A percentile compares a stretch with the other conserved stretches of the same genome.
Evolutionary conservation across 2,329 filamentous ascomycete species (phyloP).

Genomic region (Ophiobolus disseminans): DNA sequence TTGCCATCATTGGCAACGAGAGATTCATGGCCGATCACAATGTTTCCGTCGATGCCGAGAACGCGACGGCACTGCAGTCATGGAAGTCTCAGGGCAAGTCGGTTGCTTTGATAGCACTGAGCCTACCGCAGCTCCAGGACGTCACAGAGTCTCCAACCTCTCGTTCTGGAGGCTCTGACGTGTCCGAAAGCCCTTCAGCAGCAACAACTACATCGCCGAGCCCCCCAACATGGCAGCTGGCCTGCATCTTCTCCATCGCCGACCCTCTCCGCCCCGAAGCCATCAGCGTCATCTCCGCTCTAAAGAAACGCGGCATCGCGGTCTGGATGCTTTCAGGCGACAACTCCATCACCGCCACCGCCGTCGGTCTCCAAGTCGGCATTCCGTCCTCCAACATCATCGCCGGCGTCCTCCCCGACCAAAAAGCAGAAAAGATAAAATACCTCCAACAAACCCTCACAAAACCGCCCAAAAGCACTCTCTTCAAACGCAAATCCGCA

Average conservation of each 20-base stretch:
- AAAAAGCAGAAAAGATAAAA: slow-evolving; percentile 77
- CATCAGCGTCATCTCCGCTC: slow-evolving; percentile 65
- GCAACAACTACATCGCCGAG: slow-evolving; percentile 2
- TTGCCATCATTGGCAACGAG: slow-evolving; percentile 75
- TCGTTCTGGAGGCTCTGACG: neutral
- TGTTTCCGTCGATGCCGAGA: slow-evolving; percentile 35
- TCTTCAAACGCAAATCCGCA: slow-evolving; percentile 17
- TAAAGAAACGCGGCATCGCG: slow-evolving; percentile 70
- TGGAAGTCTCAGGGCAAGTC: slow-evolving; percentile 55
- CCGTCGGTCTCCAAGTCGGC: slow-evolving; percentile 77
- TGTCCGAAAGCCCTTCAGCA: too few species aligned
- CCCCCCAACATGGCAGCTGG: slow-evolving; percentile 53
- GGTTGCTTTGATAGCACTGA: slow-evolving; percentile 49
- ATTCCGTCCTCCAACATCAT: slow-evolving; percentile 79
- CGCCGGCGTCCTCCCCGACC: slow-evolving; percentile 82
- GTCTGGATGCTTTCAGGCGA: slow-evolving; percentile 96
- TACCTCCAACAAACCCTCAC: slow-evolving; percentile 50
- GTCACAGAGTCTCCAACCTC: neutral
- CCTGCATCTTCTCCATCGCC: slow-evolving; percentile 75
- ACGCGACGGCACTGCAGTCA: slow-evolving; percentile 31
- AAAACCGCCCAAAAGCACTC: slow-evolving; percentile 23
- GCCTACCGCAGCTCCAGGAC: slow-evolving; percentile 3
- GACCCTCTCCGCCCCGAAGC: slow-evolving; percentile 83
- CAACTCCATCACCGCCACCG: slow-evolving; percentile 81
- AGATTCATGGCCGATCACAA: slow-evolving; percentile 62